These are phyloP conservation scores for Cladosporium sp. DNA, from an alignment of 2,329 filamentous ascomycete species.

Conservation along the genomic window DNA sequence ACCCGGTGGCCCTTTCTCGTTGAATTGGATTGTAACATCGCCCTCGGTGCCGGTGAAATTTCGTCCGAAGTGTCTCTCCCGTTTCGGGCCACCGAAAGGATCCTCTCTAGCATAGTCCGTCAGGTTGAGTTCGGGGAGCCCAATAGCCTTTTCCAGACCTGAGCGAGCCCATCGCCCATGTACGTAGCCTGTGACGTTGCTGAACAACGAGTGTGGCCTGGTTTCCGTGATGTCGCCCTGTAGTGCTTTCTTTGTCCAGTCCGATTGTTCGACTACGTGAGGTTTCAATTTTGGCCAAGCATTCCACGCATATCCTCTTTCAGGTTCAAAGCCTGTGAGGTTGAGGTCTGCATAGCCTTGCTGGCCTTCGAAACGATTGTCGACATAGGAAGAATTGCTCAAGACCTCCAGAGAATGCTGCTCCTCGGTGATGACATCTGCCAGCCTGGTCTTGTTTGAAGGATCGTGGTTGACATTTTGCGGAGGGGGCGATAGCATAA, in stretches of 20 bases:
- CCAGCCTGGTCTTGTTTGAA: conserved; percentile 39
- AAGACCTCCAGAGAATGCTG: conserved; percentile 47
- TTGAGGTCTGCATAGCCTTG: conserved; percentile 36
- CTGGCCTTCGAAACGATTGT: conserved; percentile 8
- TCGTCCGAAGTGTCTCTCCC: conserved; percentile 60
- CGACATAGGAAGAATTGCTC: conserved; percentile 48
- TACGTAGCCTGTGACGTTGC: conserved; percentile 72
- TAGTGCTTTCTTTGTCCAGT: conserved; percentile 26
- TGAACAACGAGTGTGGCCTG: conserved; percentile 59
- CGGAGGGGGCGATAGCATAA: conserved; percentile 44
- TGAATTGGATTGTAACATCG: conserved; percentile 65
- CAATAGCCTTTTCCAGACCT: conserved; percentile 45
- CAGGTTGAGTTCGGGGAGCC: conserved; percentile 43
- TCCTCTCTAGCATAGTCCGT: conserved; percentile 59
- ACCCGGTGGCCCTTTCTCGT: conserved; percentile 44
- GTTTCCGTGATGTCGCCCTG: conserved; percentile 36
- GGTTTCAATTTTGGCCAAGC: conserved; percentile 64
- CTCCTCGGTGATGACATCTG: conserved; percentile 49
- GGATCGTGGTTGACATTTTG: conserved; percentile 6
- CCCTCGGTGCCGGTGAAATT: conserved; percentile 76
- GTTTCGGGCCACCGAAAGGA: conserved; percentile 55
- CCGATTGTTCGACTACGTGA: conserved; percentile 56
- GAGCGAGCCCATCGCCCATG: conserved; percentile 70
- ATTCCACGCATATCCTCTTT: conserved; percentile 76
- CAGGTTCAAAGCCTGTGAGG: conserved; percentile 69